These are phyloP conservation scores for Lactarius hengduanensis DNA, from an alignment of 768 basidiomycete species.

Conservation along the genomic window DNA sequence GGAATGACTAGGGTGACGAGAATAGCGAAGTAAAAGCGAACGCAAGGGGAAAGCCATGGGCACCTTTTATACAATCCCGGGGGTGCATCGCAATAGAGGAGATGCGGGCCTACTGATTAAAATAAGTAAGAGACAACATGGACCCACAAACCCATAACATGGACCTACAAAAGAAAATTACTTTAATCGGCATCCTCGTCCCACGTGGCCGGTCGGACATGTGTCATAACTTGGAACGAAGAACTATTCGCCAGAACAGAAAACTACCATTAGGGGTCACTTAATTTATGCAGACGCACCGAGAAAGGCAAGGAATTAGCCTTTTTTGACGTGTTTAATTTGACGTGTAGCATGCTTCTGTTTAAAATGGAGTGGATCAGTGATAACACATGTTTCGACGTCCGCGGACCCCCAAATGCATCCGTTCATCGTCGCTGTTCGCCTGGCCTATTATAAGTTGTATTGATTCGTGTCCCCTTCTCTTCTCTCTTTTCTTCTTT, in stretches of 20 bases:
- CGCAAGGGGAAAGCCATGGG: neutral
- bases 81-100: neutral
- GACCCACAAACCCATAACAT: conserved; percentile 19
- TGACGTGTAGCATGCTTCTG: conserved; percentile 25
- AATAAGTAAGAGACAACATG: neutral
- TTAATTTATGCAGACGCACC: conserved; percentile 19
- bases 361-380: conserved; percentile 14
- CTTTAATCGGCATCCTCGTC: conserved; percentile 2
- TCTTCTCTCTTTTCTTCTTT: conserved; percentile 6
- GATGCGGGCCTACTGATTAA: neutral
- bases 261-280: neutral
- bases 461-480: neutral
- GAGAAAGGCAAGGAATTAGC: conserved; percentile 17
- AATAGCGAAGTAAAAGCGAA: neutral
- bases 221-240: conserved; percentile 21
- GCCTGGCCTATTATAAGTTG: conserved; percentile 22
- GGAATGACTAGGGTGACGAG: neutral
- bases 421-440: conserved; percentile 24
- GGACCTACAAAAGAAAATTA: conserved; percentile 15
- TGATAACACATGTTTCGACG: conserved; percentile 30
- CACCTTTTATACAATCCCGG: conserved; percentile 11
- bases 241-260: neutral
- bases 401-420: conserved; percentile 24
- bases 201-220: conserved; percentile 5
- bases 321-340: conserved; percentile 16